These are phyloP conservation scores for Cyclotella atomus DNA, from an alignment of 108 stramenopile genomes.

Conservation along the genomic window DNA sequence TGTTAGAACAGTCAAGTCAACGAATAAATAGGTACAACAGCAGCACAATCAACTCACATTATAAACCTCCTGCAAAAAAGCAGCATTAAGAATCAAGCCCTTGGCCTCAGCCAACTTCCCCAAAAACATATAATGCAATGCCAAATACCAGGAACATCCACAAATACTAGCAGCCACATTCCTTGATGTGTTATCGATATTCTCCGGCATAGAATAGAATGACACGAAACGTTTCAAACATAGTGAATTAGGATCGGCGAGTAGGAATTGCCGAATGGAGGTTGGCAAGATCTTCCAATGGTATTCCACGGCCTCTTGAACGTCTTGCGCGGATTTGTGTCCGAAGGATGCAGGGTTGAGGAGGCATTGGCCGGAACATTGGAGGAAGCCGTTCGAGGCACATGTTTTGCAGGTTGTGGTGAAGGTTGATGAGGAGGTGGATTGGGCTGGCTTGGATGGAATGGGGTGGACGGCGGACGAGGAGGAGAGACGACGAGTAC, in stretches of 20 bases:
- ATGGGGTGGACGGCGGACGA: background rate
- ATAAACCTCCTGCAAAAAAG: conserved; percentile 27
- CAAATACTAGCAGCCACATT: conserved; percentile 18
- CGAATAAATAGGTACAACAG: background rate
- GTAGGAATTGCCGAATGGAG: conserved; percentile 10
- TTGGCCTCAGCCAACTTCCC: conserved; percentile 19
- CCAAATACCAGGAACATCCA: conserved; percentile 28
- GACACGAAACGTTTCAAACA: conserved; percentile 5
- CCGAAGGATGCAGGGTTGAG: conserved; percentile 10
- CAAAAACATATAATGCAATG: conserved; percentile 19
- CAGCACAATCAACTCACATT: conserved; percentile 10
- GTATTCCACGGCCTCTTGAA: conserved; percentile 24
- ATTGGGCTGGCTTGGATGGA: background rate
- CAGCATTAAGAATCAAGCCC: conserved; percentile 21
- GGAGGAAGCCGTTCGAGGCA: background rate
- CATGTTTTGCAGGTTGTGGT: conserved; percentile 4
- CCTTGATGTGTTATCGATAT: background rate
- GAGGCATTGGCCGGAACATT: conserved; percentile 4
- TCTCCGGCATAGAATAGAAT: background rate
- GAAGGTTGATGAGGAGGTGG: background rate
- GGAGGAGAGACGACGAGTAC: background rate
- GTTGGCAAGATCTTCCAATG: conserved; percentile 21
- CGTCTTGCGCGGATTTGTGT: conserved; percentile 14
- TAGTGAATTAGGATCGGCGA: background rate
- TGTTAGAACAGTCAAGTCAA: background rate